Conservation (phyloP, 805 yeast genomes). For the Scheffersomyces lignosus region DNA sequence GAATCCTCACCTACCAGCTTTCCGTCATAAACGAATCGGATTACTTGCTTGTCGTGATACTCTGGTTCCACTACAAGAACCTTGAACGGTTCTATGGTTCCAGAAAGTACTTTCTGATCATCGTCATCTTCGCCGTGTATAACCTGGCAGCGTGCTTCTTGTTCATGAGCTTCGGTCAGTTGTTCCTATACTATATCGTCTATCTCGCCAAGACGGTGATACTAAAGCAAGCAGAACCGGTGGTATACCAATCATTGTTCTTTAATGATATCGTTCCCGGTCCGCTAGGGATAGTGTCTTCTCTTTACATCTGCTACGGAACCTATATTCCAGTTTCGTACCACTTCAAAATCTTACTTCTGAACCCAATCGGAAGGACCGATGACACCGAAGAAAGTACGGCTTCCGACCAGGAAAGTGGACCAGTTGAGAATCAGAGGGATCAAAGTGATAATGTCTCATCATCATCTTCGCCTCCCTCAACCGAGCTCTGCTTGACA, state of each 20-base stretch:
- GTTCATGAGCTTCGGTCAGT: conserved; percentile 44
- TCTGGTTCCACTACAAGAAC: conserved; percentile 53
- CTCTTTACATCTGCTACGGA: conserved; percentile 40
- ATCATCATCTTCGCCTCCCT: background rate
- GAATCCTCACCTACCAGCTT: conserved; percentile 49
- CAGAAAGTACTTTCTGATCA: conserved; percentile 48
- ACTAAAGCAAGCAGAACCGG: background rate
- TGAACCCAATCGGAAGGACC: conserved; percentile 14
- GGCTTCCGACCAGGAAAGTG: background rate
- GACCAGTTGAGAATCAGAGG: too few relatives aligned
- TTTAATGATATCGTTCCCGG: conserved; percentile 40
- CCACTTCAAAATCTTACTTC: conserved; percentile 31
- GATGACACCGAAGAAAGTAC: too few relatives aligned
- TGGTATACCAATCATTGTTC: conserved; percentile 23
- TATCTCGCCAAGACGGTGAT: conserved; percentile 5
- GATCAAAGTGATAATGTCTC: background rate
- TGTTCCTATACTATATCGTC: conserved; percentile 13
- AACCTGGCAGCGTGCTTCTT: conserved; percentile 42
- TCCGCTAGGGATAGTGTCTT: conserved; percentile 40
- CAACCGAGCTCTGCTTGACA: conserved; percentile 26
- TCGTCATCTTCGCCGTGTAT: conserved; percentile 47
- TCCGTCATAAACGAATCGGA: conserved; percentile 63
- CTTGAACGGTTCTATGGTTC: conserved; percentile 61
- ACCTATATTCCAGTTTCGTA: conserved; percentile 33
- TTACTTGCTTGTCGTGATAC: conserved; percentile 42